phyloP scores from a whole-genome alignment of 805 yeast genomes.

The Candida schatavii region DNA sequence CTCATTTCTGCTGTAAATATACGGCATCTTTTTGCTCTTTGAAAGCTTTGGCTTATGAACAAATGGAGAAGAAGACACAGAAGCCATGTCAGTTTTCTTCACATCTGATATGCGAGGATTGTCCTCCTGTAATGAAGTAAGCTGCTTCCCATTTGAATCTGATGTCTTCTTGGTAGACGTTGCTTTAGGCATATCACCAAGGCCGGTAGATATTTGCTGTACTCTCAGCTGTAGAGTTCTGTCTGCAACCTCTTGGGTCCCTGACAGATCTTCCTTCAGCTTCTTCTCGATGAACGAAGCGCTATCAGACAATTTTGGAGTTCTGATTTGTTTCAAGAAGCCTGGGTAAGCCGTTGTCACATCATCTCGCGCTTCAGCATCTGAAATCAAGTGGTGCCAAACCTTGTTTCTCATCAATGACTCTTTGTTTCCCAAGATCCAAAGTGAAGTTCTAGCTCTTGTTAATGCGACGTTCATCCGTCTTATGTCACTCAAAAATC shows the following conservation, averaged over 20 bases:
- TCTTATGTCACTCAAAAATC: constrained; percentile 85
- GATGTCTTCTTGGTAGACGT: too few relatives aligned
- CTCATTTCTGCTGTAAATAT: not conserved
- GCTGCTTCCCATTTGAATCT: too few relatives aligned
- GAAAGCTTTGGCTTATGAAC: not conserved
- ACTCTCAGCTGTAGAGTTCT: too few relatives aligned
- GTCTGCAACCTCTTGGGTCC: too few relatives aligned
- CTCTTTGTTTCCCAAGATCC: constrained; percentile 84
- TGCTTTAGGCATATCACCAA: too few relatives aligned
- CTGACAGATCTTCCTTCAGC: too few relatives aligned
- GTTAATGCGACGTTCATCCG: constrained; percentile 98
- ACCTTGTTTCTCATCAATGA: constrained; percentile 63
- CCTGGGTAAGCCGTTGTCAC: constrained; percentile 35
- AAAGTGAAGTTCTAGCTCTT: constrained; percentile 86
- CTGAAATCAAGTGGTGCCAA: constrained; percentile 68
- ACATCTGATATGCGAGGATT: too few relatives aligned
- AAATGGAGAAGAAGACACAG: not conserved
- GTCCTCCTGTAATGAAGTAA: too few relatives aligned
- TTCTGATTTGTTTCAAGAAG: constrained; percentile 21
- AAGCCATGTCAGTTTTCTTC: too few relatives aligned
- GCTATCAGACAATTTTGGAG: too few relatives aligned
- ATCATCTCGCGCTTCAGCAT: constrained; percentile 54
- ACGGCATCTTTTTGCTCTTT: constrained; percentile 4
- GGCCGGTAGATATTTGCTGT: too few relatives aligned
- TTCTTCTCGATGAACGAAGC: too few relatives aligned